Evolutionary conservation across 768 basidiomycete species (phyloP).

Genomic region (Phaeotremella fagi): DNA sequence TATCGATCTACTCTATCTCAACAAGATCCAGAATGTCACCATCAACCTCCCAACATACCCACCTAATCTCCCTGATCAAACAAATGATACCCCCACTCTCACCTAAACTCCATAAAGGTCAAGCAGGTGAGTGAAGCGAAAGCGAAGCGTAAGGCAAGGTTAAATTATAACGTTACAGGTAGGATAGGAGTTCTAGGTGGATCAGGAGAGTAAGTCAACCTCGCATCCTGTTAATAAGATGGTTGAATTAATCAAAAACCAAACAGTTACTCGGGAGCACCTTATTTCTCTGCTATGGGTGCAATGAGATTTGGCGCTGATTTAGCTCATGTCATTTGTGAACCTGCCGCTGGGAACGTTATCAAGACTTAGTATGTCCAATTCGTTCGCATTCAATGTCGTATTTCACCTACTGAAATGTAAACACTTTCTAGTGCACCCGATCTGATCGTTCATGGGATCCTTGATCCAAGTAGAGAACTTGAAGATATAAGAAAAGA

Average conservation of each 20-base stretch:
- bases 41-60: conserved; percentile 40
- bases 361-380: conserved; percentile 80
- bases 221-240: background rate
- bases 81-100: conserved; percentile 85
- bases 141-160: background rate
- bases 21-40: background rate
- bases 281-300: conserved; percentile 89
- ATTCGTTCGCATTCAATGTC: conserved; percentile 52
- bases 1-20: too few relatives aligned
- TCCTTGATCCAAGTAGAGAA: conserved; percentile 66
- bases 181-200: conserved; percentile 92
- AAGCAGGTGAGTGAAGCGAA: conserved; percentile 61
- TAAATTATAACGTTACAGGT: conserved; percentile 51
- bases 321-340: conserved; percentile 94
- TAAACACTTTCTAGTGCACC: conserved; percentile 23
- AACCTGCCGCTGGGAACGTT: conserved; percentile 80
- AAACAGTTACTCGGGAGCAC: conserved; percentile 87
- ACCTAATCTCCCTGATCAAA: conserved; percentile 57
- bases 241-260: background rate
- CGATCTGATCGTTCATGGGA: conserved; percentile 94
- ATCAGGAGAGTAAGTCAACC: conserved; percentile 69
- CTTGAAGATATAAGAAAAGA: conserved; percentile 49
- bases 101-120: conserved; percentile 85
- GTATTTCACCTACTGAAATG: too few relatives aligned
- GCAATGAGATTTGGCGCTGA: conserved; percentile 87